A percentile compares a stretch with the other conserved stretches of the same genome.
Conservation (phyloP, 768 basidiomycete species). For the Kwoniella bestiolae region DNA sequence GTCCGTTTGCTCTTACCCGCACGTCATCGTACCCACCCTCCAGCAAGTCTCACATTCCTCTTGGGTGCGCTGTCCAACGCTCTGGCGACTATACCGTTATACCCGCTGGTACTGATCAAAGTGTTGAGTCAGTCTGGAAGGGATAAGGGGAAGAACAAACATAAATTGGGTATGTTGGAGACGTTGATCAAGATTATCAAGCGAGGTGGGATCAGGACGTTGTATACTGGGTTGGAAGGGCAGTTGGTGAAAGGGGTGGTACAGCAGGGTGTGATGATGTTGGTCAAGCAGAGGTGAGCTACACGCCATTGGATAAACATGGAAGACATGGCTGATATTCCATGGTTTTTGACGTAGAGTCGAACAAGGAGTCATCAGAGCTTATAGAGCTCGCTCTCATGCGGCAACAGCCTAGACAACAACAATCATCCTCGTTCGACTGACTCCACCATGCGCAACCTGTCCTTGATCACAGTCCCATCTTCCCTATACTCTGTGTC, state of each 20-base stretch:
- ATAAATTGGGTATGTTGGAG: constrained; percentile 8
- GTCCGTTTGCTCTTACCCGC: constrained; percentile 32
- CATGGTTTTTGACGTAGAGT: constrained; percentile 23
- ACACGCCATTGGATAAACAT: background rate
- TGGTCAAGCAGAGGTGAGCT: constrained; percentile 50
- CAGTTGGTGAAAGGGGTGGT: constrained; percentile 49
- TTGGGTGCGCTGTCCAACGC: constrained; percentile 45
- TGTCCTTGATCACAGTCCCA: background rate
- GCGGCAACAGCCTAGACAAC: background rate
- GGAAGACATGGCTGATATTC: background rate
- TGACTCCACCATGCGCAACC: background rate
- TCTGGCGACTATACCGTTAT: constrained; percentile 44
- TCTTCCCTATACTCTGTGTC: background rate
- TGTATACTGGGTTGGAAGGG: constrained; percentile 47
- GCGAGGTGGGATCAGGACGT: constrained; percentile 30
- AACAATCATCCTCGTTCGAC: no score
- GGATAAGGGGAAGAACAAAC: constrained; percentile 5
- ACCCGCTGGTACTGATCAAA: constrained; percentile 48
- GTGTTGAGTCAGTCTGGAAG: constrained; percentile 32
- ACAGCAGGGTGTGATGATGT: constrained; percentile 51
- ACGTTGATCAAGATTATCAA: constrained; percentile 23
- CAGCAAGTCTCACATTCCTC: constrained; percentile 34
- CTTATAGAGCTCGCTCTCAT: constrained; percentile 23
- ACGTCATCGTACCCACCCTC: constrained; percentile 30
- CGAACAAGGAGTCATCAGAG: constrained; percentile 36